Evolutionary conservation across 257 asterid genomes (phyloP), one percentile per base, ranked within the genome.

Genomic region (Rehmannia glutinosa): DNA sequence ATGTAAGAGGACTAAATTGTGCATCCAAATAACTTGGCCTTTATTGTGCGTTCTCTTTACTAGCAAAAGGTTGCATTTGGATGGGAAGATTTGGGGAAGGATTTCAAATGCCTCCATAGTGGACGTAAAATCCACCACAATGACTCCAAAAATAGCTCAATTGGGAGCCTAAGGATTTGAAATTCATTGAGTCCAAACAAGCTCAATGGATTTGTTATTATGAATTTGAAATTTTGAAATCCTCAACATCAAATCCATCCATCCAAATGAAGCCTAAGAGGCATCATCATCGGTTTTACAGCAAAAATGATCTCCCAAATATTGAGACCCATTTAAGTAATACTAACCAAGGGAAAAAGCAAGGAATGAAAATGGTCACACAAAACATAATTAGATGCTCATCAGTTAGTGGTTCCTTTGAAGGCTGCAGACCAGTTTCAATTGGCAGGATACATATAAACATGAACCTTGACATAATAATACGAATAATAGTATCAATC

Each of bases 381-480:
- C 49, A 58, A 28, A 46, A 23, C 36, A 60, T 60, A 74, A 62
- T 28, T 9, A 12, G 15, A 62, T 33, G 65, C 62, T 66, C 55
- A 21, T 70, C 27, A 62, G 50, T 54, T 50, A 13, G 51, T 36
- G 61, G 64, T 19, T 36, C 51, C 62, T 39, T 49, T 41, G 42
- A 66, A 17, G 27, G 53, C 46, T 47, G 66, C 56, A 30, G 27
- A 70, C 24, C 69, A 71, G 61, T 38, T 62, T 52, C 61, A 35
- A 46, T 60, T 6, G 39, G 38, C 55, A 52, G 42, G 72, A 58
- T 42, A 64, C 45, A 51, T 56, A 47, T 23, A 23, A 66, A 16
- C 32, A 43, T 11, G 68, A 62, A 59, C 62, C 46, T 38, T 64
- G 43, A 63, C 61, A 23, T 68, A 15, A 49, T 55, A 76, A 57